Base-by-base conservation (phyloP, 2,329 filamentous ascomycete species). In the Paecilomyces fulvus region DNA sequence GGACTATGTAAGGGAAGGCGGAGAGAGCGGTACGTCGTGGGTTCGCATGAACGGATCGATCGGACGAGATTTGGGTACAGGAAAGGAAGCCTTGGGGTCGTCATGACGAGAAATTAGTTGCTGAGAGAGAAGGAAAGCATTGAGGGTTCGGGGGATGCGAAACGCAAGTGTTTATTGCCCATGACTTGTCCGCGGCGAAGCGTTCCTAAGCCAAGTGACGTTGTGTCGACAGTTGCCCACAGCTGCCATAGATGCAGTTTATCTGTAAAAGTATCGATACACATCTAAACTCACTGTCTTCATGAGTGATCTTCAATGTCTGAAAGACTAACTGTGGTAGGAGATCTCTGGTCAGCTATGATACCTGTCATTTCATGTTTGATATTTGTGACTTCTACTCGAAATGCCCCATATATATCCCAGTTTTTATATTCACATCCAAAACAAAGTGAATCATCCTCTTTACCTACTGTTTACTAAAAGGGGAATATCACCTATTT, bases 1-100 rank as follows among this genome's bases (percentile, higher is more conserved):
- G 61, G 55, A 62, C 55, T 50, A 57, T 56, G 60, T 61, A 60
- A 67, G 52, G 64, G 65, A 31, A 73, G 65, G 59, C 75, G 71
- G 55, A 79, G 71, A 12, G 75, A 70, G 63, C 74, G 68, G 62
- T 75, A 72, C 23, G 70, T 73, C 30, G 60, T 74, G 46, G 70
- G 76, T 68, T 73, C 76, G 67, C 71, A 83, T 67, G 71, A 71
- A 66, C 79, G 77, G 60, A 79, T 69, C 14, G 79, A 76, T 55
- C 84, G 83, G 70, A 86, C 82, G 55, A 89, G 72, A 62, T 84
- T 83, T 50, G 87, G 85, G 63, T 88, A 89, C 17, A 89, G 76
- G 65, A 89, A 89, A 14, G 83, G 82, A 58, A 89, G 76, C 65
- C 86, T 79, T 58, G 77, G 75, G 23, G 81, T 78, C 60, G 85